Base-by-base conservation (phyloP, 257 asterid species). In the Cynanchum wilfordii region DNA sequence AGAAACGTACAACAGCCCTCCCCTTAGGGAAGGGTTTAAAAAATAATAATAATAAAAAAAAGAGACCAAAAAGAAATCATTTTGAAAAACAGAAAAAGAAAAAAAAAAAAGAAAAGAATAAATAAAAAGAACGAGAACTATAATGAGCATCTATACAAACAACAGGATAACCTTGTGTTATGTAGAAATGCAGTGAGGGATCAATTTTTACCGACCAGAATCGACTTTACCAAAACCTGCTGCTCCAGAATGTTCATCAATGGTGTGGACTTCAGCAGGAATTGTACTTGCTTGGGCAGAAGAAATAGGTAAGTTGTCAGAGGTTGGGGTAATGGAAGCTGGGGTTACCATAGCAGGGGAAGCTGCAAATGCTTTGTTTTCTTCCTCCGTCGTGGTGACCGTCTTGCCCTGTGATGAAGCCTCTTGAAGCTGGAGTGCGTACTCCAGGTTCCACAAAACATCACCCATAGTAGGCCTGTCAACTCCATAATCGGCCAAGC, bases 401-500 rank as follows among this genome's bases (percentile, higher is more conserved):
- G 47, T 42, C 10, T 76, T 83, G 24, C 81, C 88, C 67, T 83
- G 83, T 2, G 84, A 66, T 40, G 85, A 81, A 30, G 87, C 83
- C 66, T 95, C 97, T 66, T 95, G 99, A 69, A 95, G 73, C 79
- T 95, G 99, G 84, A 95, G 62, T 10, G 99, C 94, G 16, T 83
- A 79, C 72, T 95, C 99, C 66, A 92, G 70, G 66, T 92, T 90
- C 98, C 99, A 95, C 76, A 95, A 36, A 36, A 95, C 97, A 38
- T 92, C 99, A 9, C 99, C 98, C 99, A 95, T 95, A 0, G 89
- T 86, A 0, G 99, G 99, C 79, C 99, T 73, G 29, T 95, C 99
- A 3, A 87, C 87, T 0, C 98, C 97, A n/a, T 89, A 89, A 73
- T 95, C 99, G 0, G 96, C 85, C 80, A 95, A 80, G 45, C 99